Base-by-base conservation (phyloP, 2,329 filamentous ascomycete genomes). In the Thielaviopsis populi region DNA sequence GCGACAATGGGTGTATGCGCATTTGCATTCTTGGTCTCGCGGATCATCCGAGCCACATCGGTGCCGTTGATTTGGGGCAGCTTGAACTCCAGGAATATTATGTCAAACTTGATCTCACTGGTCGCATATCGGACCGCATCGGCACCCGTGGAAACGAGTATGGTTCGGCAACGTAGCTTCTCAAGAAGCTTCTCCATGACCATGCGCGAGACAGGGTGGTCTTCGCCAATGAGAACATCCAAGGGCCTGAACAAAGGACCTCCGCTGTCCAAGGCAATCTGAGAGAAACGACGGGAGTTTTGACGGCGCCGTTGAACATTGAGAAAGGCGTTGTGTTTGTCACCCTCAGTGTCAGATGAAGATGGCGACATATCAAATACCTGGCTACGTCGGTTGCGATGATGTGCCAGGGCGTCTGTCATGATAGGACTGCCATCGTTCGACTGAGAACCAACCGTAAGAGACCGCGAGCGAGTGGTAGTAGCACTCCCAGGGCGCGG, bases 181-280 rank as follows among this genome's bases (percentile, higher is more conserved):
- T 99, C 94, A 62, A 99, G 80, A 7, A 99, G 77, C 70, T 95
- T 94, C 72, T 99, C 94, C 92, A 99, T 97, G n/a, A 99, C 92
- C 78, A 99, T 85, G 24, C 92, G 84, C 5, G 94, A 96, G 3
- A 99, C 92, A 0, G 94, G 94, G 72, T 99, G 94, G 70, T 99
- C 94, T 75, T 99, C 94, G 72, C 94, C 97, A 61, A 99, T 95
- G 61, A 99, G 79, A 5, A 99, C 88, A 73, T 99, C 94, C 61
- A 99, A 76, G 1, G 94, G 91, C 37, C 94, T 83, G 75, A 96
- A 99, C 42, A 86, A 82, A 2, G 94, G 94, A 0, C 87, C 87
- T 5, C 63, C 65, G 62, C 92, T 91, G 48, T 87, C 82, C 43
- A 95, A 79, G 61, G 86, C 91, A 70, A 97, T 91, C 70, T 95